Evolutionary conservation across 2,329 filamentous ascomycete genomes (phyloP).

Genomic region (Epichloe baconii): DNA sequence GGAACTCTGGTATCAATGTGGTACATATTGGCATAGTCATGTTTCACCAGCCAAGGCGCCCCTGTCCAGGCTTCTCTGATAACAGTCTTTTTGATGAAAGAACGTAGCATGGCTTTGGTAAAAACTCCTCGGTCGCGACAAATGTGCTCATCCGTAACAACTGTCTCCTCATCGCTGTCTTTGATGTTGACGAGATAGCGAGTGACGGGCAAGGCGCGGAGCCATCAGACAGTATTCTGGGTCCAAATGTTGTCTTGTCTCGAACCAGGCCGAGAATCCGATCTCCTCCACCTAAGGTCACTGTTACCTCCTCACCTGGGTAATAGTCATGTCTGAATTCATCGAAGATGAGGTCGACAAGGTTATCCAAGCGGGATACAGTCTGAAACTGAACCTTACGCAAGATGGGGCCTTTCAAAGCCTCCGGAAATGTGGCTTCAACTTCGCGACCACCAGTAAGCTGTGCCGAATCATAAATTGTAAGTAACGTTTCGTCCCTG

Average conservation of each 20-base stretch:
- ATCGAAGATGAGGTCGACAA: slow-evolving; percentile 54
- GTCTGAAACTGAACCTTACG: slow-evolving; percentile 86
- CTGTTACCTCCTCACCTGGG: slow-evolving; percentile 71
- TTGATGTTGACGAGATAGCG: slow-evolving; percentile 71
- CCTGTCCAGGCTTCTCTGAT: slow-evolving; percentile 84
- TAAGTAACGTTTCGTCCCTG: background rate
- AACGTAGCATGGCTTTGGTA: slow-evolving; percentile 84
- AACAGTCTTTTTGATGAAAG: slow-evolving; percentile 93
- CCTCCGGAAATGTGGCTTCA: slow-evolving; percentile 81
- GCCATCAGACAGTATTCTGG: slow-evolving; percentile 48
- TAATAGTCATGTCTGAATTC: slow-evolving; percentile 87
- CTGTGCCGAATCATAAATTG: slow-evolving; percentile 26
- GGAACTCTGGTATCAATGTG: slow-evolving; percentile 82
- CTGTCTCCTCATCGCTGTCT: slow-evolving; percentile 56
- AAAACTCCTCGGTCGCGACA: slow-evolving; percentile 82
- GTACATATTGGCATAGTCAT: slow-evolving; percentile 69
- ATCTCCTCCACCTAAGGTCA: slow-evolving; percentile 56
- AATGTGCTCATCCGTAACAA: slow-evolving; percentile 72
- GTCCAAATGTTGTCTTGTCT: slow-evolving; percentile 70
- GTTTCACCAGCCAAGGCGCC: slow-evolving; percentile 92
- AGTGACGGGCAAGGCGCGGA: slow-evolving; percentile 58
- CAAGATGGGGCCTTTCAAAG: slow-evolving; percentile 79
- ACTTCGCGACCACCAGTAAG: slow-evolving; percentile 74
- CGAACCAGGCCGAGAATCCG: slow-evolving; percentile 62
- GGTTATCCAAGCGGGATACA: slow-evolving; percentile 75